Conservation (phyloP, 2,329 filamentous ascomycete genomes). For the Colletotrichum tamarilloi region DNA sequence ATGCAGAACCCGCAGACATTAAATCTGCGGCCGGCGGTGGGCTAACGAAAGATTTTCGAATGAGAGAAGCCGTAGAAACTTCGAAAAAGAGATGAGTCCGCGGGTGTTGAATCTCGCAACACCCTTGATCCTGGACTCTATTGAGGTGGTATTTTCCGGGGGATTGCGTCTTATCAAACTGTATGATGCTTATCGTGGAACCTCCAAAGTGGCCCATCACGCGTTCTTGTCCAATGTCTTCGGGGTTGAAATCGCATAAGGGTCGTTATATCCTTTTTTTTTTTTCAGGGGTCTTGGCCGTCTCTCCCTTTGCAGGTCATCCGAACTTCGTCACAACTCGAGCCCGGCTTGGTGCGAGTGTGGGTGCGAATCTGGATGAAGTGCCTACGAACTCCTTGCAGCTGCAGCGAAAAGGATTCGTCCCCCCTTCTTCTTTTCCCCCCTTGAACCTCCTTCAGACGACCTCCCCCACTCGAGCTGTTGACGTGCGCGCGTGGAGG, state of each 20-base stretch:
- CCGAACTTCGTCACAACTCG: slow-evolving; percentile 22
- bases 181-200: neutral
- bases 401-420: slow-evolving; percentile 17
- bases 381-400: slow-evolving; percentile 21
- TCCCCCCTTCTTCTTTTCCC: neutral
- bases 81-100: slow-evolving; percentile 19
- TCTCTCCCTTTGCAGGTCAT: slow-evolving; percentile 18
- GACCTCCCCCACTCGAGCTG: slow-evolving; percentile 1
- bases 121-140: slow-evolving; percentile 29
- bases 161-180: slow-evolving; percentile 19
- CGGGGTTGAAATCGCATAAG: slow-evolving; percentile 3
- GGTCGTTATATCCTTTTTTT: neutral
- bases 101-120: slow-evolving; percentile 3
- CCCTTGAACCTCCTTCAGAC: neutral
- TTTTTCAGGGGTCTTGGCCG: slow-evolving; percentile 19
- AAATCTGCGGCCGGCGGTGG: neutral
- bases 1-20: neutral
- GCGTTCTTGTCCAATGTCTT: neutral
- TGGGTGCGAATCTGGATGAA: neutral
- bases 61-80: slow-evolving; percentile 8
- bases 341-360: neutral
- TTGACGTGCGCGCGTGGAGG: slow-evolving; percentile 32
- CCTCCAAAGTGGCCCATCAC: slow-evolving; percentile 6
- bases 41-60: neutral
- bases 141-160: slow-evolving; percentile 32